Evolutionary conservation across 768 basidiomycete species (phyloP).

Genomic region (Agaricus subrufescens): DNA sequence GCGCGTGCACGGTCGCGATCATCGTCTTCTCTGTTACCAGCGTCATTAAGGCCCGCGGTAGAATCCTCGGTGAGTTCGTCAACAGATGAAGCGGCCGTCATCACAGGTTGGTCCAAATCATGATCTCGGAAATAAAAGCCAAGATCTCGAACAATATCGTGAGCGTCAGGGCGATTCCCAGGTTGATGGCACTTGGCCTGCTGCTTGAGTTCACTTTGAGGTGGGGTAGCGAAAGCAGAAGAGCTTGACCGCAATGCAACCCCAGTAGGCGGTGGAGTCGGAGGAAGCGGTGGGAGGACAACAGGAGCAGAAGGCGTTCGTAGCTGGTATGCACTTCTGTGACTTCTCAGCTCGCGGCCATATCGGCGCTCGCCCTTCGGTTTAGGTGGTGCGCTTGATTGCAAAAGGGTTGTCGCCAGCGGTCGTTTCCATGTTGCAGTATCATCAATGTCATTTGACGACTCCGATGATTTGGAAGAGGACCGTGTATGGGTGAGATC

Average conservation of each 20-base stretch:
- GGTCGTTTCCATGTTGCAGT: conserved; percentile 26
- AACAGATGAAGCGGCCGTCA: conserved; percentile 42
- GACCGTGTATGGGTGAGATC: background rate
- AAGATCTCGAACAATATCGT: conserved; percentile 76
- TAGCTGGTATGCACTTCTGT: background rate
- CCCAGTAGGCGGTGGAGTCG: conserved; percentile 5
- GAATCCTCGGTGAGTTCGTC: conserved; percentile 1
- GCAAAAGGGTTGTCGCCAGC: conserved; percentile 14
- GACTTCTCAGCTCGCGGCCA: background rate
- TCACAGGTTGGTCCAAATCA: conserved; percentile 82
- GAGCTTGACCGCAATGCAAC: background rate
- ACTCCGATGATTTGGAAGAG: conserved; percentile 5
- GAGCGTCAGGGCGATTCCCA: conserved; percentile 63
- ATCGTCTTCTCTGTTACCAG: background rate
- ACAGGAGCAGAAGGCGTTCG: conserved; percentile 5
- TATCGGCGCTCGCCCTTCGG: background rate
- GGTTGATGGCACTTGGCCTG: background rate
- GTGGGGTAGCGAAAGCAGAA: background rate
- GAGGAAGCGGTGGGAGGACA: conserved; percentile 9
- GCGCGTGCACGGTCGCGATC: background rate
- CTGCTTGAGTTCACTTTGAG: background rate
- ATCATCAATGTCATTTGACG: background rate
- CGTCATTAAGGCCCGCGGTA: conserved; percentile 4
- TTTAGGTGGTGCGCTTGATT: background rate
- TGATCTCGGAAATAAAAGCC: conserved; percentile 86